Evolutionary conservation across 148 eudicot genomes (phyloP), one percentile per base, ranked within the genome.

Genomic region (Heliamphora exappendiculata): DNA sequence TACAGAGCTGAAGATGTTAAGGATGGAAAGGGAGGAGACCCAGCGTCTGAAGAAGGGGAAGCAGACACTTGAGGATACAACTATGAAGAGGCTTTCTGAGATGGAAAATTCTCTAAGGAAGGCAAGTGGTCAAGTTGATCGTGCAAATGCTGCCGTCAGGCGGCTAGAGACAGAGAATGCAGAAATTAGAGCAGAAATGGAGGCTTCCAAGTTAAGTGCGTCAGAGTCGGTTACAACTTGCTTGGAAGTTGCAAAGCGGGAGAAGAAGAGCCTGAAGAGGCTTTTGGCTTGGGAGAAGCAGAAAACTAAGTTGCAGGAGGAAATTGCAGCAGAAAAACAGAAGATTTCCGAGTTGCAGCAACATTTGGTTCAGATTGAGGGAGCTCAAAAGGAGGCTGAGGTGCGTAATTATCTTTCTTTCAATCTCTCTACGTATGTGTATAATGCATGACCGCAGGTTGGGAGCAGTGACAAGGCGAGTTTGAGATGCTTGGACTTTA

Each of bases 161-260:
- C 92, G 85, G 85, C 93, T 95, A 71, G 97, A 95, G 88, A 75
- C 82, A 44, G 97, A 95, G 87, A 95, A 95, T 85, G 98, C 98
- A 71, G 98, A 92, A 82, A 92, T 93, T 49, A 88, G 88, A 84
- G 98, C 98, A 34, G 98, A 95, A 87, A 92, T 95, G 93, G 98
- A 95, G 89, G 96, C 97, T 81, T 89, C 92, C 66, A 95, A 95
- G 78, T 74, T 95, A 83, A 95, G 97, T 83, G 96, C 97, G 7
- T 91, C 97, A 14, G 98, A 95, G 83, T 95, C 98, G 4, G 89
- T 85, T 67, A 83, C 80, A n/a, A 85, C 90, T 24, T 91, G 96
- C 75, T 82, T 87, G 80, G 98, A 92, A 83, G 90, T 88, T 79
- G 94, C 93, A 60, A 95, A 89, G 83, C 87, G 96, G 85, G 98